Evolutionary conservation across 2,329 filamentous ascomycete genomes (phyloP).

Genomic region (Coniochaeta ligniaria): DNA sequence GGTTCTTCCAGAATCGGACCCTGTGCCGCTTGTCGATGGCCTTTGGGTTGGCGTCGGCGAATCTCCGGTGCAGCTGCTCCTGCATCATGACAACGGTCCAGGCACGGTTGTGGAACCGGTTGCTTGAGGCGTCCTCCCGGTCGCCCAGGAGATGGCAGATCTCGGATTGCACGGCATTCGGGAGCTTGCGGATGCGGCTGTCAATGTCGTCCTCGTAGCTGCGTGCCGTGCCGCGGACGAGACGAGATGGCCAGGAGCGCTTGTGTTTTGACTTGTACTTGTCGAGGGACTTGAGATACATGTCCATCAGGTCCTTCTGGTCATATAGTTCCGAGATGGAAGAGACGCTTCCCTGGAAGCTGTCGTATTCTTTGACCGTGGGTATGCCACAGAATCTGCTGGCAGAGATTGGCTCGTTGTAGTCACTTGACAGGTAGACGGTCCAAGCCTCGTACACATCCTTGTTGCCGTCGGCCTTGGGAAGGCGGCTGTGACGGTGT

Average conservation of each 20-base stretch:
- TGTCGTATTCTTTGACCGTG: constrained; percentile 4
- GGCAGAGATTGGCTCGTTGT: constrained; percentile 4
- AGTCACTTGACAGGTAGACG: constrained; percentile 9
- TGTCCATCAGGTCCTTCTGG: constrained; percentile 16
- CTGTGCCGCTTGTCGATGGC: constrained; percentile 14
- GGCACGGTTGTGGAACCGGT: constrained; percentile 12
- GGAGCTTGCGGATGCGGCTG: constrained; percentile 13
- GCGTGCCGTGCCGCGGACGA: constrained; percentile 11
- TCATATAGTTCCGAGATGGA: constrained; percentile 7
- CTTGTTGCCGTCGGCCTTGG: constrained; percentile 10
- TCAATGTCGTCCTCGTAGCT: constrained; percentile 20
- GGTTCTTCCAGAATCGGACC: constrained; percentile 16
- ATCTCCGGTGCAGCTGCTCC: constrained; percentile 16
- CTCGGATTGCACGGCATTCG: constrained; percentile 8
- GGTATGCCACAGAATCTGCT: constrained; percentile 12
- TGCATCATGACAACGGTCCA: constrained; percentile 18
- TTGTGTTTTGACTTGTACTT: constrained; percentile 12
- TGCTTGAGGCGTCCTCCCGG: constrained; percentile 12
- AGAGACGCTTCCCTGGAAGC: neutral
- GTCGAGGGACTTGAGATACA: constrained; percentile 13
- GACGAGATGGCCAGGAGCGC: constrained; percentile 12
- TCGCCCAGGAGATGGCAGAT: constrained; percentile 14
- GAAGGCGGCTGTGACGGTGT: constrained; percentile 9
- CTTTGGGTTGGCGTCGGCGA: constrained; percentile 9
- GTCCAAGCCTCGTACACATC: constrained; percentile 20